These are phyloP conservation scores for Xylaria sp. DNA, from an alignment of 2,329 filamentous ascomycete genomes.

Conservation along the genomic window DNA sequence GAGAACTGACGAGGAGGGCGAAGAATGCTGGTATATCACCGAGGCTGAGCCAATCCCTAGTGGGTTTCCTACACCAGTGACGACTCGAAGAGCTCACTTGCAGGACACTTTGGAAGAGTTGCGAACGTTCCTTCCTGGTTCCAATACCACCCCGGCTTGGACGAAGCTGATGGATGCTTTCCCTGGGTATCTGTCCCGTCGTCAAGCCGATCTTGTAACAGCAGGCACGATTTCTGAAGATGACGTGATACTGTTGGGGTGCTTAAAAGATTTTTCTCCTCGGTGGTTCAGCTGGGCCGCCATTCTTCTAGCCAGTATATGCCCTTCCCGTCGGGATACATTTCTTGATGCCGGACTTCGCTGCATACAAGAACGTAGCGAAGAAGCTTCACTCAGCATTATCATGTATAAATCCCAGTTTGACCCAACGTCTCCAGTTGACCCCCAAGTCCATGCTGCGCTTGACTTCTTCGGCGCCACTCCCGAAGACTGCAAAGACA, in stretches of 20 bases:
- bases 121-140: conserved; percentile 28
- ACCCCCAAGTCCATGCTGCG: conserved; percentile 40
- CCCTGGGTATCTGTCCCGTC: conserved; percentile 33
- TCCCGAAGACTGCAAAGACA: conserved; percentile 20
- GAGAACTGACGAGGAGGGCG: conserved; percentile 51
- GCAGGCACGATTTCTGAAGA: conserved; percentile 27
- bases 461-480: conserved; percentile 43
- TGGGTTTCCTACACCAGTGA: conserved; percentile 48
- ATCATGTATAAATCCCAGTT: conserved; percentile 47
- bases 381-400: conserved; percentile 44
- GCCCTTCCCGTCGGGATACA: conserved; percentile 41
- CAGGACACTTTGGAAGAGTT: conserved; percentile 47
- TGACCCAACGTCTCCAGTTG: conserved; percentile 35
- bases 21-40: conserved; percentile 54
- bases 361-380: conserved; percentile 43
- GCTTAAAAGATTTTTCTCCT: conserved; percentile 44
- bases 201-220: conserved; percentile 5
- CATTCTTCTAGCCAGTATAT: conserved; percentile 42
- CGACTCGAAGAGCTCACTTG: conserved; percentile 50
- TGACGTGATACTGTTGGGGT: conserved; percentile 46
- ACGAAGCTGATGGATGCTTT: conserved; percentile 41
- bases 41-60: conserved; percentile 51
- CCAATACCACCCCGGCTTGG: conserved; percentile 41
- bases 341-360: conserved; percentile 46
- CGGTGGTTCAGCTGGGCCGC: conserved; percentile 47